phyloP scores from a whole-genome alignment of 2,329 filamentous ascomycete genomes.

The Helotiales sp. region DNA sequence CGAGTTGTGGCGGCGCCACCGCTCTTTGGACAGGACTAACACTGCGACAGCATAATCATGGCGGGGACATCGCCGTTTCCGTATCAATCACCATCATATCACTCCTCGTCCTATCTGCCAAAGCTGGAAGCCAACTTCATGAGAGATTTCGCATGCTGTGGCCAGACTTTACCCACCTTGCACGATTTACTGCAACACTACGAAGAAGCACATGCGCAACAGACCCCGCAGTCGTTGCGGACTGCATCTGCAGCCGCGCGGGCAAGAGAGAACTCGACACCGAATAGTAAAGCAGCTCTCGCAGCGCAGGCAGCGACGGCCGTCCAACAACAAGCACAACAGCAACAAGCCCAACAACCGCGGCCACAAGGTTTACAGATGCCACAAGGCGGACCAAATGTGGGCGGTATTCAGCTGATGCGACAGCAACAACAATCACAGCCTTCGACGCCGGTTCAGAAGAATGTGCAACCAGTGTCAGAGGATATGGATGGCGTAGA shows the following conservation, averaged over 20 bases:
- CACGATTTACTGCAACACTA: conserved; percentile 97
- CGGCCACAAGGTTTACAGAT: conserved; percentile 31
- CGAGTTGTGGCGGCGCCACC: conserved; percentile 24
- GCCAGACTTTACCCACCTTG: conserved; percentile 82
- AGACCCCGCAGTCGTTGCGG: conserved; percentile 52
- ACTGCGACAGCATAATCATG: conserved; percentile 77
- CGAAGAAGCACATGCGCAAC: conserved; percentile 86
- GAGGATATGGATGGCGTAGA: conserved; percentile 83
- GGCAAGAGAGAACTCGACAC: conserved; percentile 42
- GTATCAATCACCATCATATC: conserved; percentile 89
- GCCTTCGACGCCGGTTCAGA: conserved; percentile 32
- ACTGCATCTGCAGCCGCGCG: conserved; percentile 39
- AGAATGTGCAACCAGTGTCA: conserved; percentile 27
- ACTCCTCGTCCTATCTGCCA: conserved; percentile 93
- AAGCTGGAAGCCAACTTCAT: conserved; percentile 98
- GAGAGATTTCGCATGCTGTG: conserved; percentile 95
- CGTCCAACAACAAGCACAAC: conserved; percentile 50
- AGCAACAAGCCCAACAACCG: conserved; percentile 23
- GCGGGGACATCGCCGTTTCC: conserved; percentile 91
- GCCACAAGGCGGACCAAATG: conserved; percentile 29
- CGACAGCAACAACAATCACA: conserved; percentile 36
- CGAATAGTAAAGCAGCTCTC: conserved; percentile 47
- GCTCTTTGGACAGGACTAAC: conserved; percentile 22
- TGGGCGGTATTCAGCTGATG: conserved; percentile 37
- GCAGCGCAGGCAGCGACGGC: conserved; percentile 36